phyloP scores from a whole-genome alignment of 345 rosid species.

The Citrus australasica region DNA sequence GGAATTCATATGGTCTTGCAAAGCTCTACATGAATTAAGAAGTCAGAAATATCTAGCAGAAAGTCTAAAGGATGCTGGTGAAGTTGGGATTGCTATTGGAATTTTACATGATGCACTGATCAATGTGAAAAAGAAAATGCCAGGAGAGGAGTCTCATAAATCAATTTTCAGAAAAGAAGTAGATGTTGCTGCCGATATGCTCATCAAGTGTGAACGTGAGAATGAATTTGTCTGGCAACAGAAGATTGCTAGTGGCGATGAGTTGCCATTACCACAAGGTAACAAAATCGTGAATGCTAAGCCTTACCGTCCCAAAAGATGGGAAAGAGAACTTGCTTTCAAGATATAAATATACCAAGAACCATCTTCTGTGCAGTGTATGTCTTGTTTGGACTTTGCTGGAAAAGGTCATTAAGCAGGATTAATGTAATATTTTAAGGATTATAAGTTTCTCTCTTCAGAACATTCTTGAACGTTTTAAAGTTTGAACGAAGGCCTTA shows the following conservation, averaged over 20 bases:
- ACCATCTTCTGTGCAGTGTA: neutral
- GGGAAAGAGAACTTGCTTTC: constrained; percentile 51
- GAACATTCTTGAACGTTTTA: neutral
- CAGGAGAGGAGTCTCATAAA: constrained; percentile 60
- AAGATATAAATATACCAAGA: constrained; percentile 31
- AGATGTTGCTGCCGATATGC: constrained; percentile 30
- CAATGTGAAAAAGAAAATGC: constrained; percentile 30
- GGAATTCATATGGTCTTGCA: constrained; percentile 57
- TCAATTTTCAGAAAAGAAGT: constrained; percentile 39
- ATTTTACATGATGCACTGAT: constrained; percentile 49
- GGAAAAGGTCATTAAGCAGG: neutral
- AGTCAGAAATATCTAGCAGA: constrained; percentile 54
- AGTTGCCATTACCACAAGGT: constrained; percentile 54
- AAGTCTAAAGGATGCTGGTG: constrained; percentile 31
- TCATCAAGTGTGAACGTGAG: constrained; percentile 50
- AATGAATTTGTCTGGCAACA: constrained; percentile 60
- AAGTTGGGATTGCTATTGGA: constrained; percentile 55
- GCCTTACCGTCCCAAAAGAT: constrained; percentile 47
- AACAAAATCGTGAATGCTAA: constrained; percentile 52
- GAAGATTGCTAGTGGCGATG: constrained; percentile 41
- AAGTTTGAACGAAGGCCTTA: neutral
- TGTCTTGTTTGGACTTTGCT: neutral
- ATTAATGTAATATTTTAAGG: neutral
- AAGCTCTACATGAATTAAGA: constrained; percentile 60
- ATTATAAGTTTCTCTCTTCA: neutral